Percentiles rank a stretch among this genome's conserved stretches.
Conservation (phyloP, 768 basidiomycete genomes). For the Tubosaeta sp. region DNA sequence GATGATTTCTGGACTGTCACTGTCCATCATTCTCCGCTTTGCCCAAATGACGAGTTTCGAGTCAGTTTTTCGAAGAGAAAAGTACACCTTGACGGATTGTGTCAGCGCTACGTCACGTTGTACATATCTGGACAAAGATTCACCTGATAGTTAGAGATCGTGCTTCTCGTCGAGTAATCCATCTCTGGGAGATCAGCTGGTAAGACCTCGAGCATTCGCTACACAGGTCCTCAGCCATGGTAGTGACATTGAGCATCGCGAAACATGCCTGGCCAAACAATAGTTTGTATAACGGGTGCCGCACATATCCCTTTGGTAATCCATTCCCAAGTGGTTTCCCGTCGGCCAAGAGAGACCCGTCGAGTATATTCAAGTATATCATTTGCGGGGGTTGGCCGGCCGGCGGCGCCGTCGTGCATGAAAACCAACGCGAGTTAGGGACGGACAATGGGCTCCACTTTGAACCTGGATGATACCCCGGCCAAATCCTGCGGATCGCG, state of each 20-base stretch:
- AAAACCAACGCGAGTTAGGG: constrained; percentile 31
- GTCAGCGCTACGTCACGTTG: neutral
- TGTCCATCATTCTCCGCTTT: neutral
- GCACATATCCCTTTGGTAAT: constrained; percentile 11
- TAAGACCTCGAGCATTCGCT: constrained; percentile 14
- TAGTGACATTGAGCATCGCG: neutral
- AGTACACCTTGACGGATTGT: constrained; percentile 6
- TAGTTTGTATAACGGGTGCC: constrained; percentile 9
- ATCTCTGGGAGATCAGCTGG: constrained; percentile 21
- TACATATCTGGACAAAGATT: neutral
- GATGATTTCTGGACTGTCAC: constrained; percentile 1
- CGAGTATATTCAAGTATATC: constrained; percentile 39
- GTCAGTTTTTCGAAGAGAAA: constrained; percentile 1
- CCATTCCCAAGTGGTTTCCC: constrained; percentile 18
- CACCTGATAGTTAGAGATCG: constrained; percentile 18
- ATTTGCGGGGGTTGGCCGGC: constrained; percentile 16
- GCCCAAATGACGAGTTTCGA: constrained; percentile 12
- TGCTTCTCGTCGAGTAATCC: constrained; percentile 19
- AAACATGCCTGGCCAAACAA: constrained; percentile 20
- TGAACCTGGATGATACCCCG: constrained; percentile 21
- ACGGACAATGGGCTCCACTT: constrained; percentile 18
- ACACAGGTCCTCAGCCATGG: neutral
- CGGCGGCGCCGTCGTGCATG: constrained; percentile 16
- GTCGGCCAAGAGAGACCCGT: constrained; percentile 22
- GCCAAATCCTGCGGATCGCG: constrained; percentile 31